Base-by-base conservation (phyloP, 2,329 filamentous ascomycete genomes). In the Volutella citrinella region DNA sequence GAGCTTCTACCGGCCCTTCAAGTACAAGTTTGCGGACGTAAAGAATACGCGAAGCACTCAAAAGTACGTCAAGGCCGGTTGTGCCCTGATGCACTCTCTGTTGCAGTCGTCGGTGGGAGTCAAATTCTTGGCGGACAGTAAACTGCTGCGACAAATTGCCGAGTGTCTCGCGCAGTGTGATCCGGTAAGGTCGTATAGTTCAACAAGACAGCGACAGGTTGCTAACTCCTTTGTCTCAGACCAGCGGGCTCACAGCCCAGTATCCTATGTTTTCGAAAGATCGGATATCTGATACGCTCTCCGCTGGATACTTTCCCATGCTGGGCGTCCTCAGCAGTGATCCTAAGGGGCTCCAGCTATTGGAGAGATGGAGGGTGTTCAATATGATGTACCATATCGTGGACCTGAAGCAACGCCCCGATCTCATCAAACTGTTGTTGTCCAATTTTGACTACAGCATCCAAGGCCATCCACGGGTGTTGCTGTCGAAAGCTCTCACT, bases 321-420 rank as follows among this genome's bases (percentile, higher is more conserved):
- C 68, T 98, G 3, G 94, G 93, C 7, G 82, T 87, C 10, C 65
- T 98, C 38, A 97, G 85, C 50, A 83, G 83, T 33, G 88, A 95
- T 52, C 68, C 76, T 0, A 87, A 84, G 49, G 93, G 93, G 1
- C 72, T 97, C 16, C 80, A 84, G 42, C 91, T 98, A 66, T 78
- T 98, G 55, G 91, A 97, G 59, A 75, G 88, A 51, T 97, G 93
- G 91, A 87, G 89, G 51, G 94, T 98, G 74, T 90, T 96, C 65
- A 97, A 97, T 62, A 98, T 98, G 88, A 94, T 97, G 73, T 98
- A 98, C 58, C 93, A 97, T 61, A 95, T 98, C 42, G 78, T 96
- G 38, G 91, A 97, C 55, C 72, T 95, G 27, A 88, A 86, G 51
- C 85, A 93, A 60, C 84, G 93, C 4, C 88, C 91, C 27, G 93